Base-by-base conservation (phyloP, 306 rosid genomes). In the Vicia faba region DNA sequence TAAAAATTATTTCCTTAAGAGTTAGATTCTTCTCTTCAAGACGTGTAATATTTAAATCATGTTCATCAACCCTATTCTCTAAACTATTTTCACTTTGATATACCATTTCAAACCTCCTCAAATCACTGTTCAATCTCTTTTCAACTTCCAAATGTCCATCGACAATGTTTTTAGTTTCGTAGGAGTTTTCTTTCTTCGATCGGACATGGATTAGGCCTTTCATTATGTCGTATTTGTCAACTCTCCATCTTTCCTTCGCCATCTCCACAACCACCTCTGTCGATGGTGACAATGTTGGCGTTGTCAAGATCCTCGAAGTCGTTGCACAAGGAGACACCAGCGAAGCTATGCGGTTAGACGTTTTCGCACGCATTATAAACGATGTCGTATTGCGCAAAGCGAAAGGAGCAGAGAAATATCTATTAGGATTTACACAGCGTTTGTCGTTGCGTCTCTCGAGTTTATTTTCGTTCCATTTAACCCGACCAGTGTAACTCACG, bases 181-280 rank as follows among this genome's bases (percentile, higher is more conserved):
- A 82, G 6, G 75, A 82, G 4, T 76, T 68, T 7, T 74, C 84
- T 0, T 55, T 69, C 76, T 85, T 72, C 11, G 78, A 81, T 8
- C 96, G 77, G 40, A 91, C 88, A 75, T 95, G 71, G 51, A 91
- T 88, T 71, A 83, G 62, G 7, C 96, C 95, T 13, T 89, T 88
- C 97, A 91, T 91, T 7, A 92, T 85, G 3, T 95, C 97, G 31
- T 91, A 91, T 2, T 88, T 87, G 73, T 91, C 85, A 13, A 91
- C 88, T 4, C 95, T 95, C 95, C 89, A 91, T 82, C 87, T 91
- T 61, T 87, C 90, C 68, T 85, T 87, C 2, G 87, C 96, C 87
- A 75, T 81, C 64, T 80, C 88, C 7, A 83, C 83, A 61, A 84
- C 60, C 3, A 80, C 77, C 91, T 85, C 96, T 39, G 86, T 69